Conservation (phyloP, 2,329 filamentous ascomycete genomes). For the Emericellopsis atlantica region DNA sequence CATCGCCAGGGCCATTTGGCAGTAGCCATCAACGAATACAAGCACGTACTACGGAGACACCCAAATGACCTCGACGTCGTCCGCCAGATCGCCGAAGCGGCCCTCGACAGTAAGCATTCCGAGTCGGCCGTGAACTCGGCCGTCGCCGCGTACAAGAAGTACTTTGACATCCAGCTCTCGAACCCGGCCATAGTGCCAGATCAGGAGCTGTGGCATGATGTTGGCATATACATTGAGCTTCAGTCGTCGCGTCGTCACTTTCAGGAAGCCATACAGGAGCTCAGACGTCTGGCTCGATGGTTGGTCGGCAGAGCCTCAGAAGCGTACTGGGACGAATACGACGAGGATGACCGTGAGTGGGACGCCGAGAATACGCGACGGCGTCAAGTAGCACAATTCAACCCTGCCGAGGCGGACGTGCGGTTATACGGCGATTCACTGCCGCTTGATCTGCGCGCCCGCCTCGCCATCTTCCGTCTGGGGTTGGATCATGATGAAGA, state of each 20-base stretch:
- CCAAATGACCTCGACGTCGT: constrained; percentile 42
- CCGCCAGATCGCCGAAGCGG: constrained; percentile 43
- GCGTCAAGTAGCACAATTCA: constrained; percentile 46
- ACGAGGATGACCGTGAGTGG: constrained; percentile 78
- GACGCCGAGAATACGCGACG: constrained; percentile 64
- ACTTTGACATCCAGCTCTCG: constrained; percentile 28
- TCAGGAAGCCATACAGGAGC: constrained; percentile 50
- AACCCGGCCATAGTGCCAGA: constrained; percentile 17
- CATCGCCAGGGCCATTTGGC: constrained; percentile 41
- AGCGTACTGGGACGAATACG: constrained; percentile 60
- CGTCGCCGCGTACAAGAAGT: constrained; percentile 33
- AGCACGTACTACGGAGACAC: constrained; percentile 35
- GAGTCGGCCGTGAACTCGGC: constrained; percentile 23
- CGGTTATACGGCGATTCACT: constrained; percentile 59
- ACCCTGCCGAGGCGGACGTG: constrained; percentile 34
- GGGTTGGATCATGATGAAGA: constrained; percentile 56
- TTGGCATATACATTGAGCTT: constrained; percentile 76
- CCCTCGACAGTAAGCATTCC: constrained; percentile 36
- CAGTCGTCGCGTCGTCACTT: constrained; percentile 53
- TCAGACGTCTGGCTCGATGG: constrained; percentile 70
- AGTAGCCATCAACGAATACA: constrained; percentile 44
- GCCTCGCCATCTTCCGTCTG: constrained; percentile 74
- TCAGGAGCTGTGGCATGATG: constrained; percentile 60
- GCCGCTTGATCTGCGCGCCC: constrained; percentile 71
- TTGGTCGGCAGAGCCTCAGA: constrained; percentile 65